phyloP scores from a whole-genome alignment of 768 basidiomycete species.

The Suillus alpinus region DNA sequence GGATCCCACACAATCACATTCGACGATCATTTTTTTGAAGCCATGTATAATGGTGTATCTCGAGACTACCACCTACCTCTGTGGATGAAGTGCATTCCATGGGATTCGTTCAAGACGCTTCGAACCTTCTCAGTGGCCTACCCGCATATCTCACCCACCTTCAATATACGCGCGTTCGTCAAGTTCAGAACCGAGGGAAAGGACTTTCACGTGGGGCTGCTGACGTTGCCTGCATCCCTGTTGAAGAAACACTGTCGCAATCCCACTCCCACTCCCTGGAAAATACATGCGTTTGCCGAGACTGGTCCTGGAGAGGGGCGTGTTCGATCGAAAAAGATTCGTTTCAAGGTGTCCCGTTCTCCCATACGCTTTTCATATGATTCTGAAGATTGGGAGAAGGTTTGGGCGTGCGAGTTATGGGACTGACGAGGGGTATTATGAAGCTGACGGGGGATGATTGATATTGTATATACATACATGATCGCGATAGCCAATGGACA shows the following conservation, averaged over 20 bases:
- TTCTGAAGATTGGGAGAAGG: not conserved
- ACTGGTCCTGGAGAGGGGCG: not conserved
- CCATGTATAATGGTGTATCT: not conserved
- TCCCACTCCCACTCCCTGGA: not conserved
- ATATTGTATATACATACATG: not conserved
- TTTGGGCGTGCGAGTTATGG: not conserved
- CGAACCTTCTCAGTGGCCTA: not conserved
- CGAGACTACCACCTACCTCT: not conserved
- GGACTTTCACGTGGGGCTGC: not conserved
- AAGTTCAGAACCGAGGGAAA: not conserved
- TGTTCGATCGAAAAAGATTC: not conserved
- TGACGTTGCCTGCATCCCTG: not conserved
- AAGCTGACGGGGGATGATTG: too few species aligned
- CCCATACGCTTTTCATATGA: not conserved
- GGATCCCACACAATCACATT: not conserved
- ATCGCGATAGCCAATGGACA: too few species aligned
- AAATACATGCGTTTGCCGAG: not conserved
- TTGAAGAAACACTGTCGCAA: not conserved
- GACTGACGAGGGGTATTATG: not conserved
- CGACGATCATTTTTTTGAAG: not conserved
- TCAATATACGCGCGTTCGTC: not conserved
- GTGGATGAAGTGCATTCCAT: slow-evolving; percentile 23
- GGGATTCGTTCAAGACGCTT: slow-evolving; percentile 29
- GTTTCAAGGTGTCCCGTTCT: not conserved
- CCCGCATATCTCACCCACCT: not conserved